Base-by-base conservation (phyloP, 768 basidiomycete genomes). In the Clitopilus passeckerianus region DNA sequence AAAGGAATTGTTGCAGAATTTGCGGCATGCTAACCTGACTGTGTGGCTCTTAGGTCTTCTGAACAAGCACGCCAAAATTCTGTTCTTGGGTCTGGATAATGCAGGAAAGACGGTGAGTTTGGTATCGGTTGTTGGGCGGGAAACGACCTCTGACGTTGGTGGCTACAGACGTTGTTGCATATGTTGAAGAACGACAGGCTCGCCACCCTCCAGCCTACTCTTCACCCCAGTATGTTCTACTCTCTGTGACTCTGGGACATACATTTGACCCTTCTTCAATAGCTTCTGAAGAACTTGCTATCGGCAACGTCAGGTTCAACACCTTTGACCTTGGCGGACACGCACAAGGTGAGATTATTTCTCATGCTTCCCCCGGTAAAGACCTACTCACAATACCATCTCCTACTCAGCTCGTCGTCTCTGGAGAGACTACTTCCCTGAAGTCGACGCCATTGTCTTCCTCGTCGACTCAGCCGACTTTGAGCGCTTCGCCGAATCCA, bases 361-460 rank as follows among this genome's bases (percentile, higher is more conserved):
- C 15, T 34, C 23, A 34, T 15, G 57, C 50, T 41, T 24, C 60
- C 10, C 52, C 23, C 16, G 14, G 12, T n/a, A 43, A 16, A 33
- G 18, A 33, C 27, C n/a, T 4, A 18, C 33, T 52, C 34, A 54
- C 59, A 15, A 37, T 53, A 22, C 59, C 35, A 18, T 23, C 8
- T 54, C 50, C 22, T 14, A 15, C 37, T 6, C 33, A 83, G 97
- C 97, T 57, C 95, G 97, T 66, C 93, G 97, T 65, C 89, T 98
- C 72, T 99, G 97, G 97, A 87, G 95, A 60, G 95, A 99, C 75
- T 99, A 98, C 79, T 98, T 99, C 87, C 97, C 97, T 54, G 97
- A 98, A 74, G 97, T 98, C 44, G 95, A 99, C 67, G 96, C 94
- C 16, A 98, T 99, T 67, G 87, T 98, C 70, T 99, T 98, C 86